Evolutionary conservation across 768 basidiomycete species (phyloP).

Genomic region (Gautieria morchelliformis): DNA sequence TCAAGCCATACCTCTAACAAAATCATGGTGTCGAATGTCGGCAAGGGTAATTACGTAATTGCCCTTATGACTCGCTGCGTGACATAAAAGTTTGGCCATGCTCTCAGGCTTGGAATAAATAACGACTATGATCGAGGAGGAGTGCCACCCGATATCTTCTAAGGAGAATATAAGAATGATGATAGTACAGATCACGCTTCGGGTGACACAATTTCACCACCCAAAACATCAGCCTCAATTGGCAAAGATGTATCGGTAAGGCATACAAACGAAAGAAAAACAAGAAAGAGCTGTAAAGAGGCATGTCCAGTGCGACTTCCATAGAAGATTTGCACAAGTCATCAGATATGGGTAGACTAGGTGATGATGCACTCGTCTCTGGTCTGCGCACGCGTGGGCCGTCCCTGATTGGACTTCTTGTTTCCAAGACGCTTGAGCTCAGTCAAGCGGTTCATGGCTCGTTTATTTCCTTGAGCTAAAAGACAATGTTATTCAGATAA

Average conservation of each 20-base stretch:
- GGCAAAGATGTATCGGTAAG: background rate
- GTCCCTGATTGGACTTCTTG: conserved; percentile 64
- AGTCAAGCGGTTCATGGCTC: conserved; percentile 91
- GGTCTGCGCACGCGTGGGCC: conserved; percentile 90
- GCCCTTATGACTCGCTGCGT: too few species aligned
- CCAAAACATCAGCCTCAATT: background rate
- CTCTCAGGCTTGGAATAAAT: too few species aligned
- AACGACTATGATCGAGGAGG: too few species aligned
- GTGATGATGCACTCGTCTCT: conserved; percentile 88
- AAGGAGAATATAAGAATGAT: too few species aligned
- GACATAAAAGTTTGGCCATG: too few species aligned
- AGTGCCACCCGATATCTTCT: too few species aligned
- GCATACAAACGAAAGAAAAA: background rate
- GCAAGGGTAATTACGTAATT: background rate
- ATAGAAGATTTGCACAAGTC: background rate
- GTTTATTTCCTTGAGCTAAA: conserved; percentile 93
- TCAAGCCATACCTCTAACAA: conserved; percentile 58
- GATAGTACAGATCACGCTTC: too few species aligned
- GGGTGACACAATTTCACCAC: background rate
- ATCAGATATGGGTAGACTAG: conserved; percentile 18
- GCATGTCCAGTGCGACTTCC: background rate
- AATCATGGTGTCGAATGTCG: conserved; percentile 46
- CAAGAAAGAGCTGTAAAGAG: background rate
- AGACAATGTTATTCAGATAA: background rate
- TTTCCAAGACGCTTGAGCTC: conserved; percentile 89